Evolutionary conservation across 164 flowering plant species (phyloP).

Genomic region (Chloranthus sessilifolius): DNA sequence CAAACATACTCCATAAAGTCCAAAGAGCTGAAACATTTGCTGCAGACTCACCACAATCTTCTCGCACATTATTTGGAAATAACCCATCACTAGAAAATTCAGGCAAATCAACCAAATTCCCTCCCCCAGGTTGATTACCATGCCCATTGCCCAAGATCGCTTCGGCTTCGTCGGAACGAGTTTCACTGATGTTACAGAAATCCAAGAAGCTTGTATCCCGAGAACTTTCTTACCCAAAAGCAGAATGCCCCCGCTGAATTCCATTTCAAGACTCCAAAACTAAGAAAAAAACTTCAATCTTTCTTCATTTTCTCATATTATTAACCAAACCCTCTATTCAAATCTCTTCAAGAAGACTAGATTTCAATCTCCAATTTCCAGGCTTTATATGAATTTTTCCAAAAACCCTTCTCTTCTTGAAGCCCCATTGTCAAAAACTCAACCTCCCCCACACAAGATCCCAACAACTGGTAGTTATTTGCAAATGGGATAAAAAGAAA

Average conservation of each 20-base stretch:
- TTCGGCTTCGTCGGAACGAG: conserved; percentile 23
- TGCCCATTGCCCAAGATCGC: not conserved
- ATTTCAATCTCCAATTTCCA: too few relatives aligned
- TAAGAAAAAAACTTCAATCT: not conserved
- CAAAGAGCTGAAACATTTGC: too few relatives aligned
- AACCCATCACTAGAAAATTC: conserved; percentile 15
- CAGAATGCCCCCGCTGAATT: conserved; percentile 8
- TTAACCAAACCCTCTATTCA: too few relatives aligned
- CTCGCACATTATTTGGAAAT: not conserved
- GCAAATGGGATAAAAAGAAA: too few relatives aligned
- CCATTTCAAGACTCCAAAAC: conserved; percentile 17
- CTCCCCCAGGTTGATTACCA: not conserved
- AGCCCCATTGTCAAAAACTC: too few relatives aligned
- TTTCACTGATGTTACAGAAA: conserved; percentile 38
- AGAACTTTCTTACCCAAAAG: conserved; percentile 12
- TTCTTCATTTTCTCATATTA: not conserved
- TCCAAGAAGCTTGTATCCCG: conserved; percentile 12
- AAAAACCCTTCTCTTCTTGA: too few relatives aligned
- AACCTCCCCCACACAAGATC: too few relatives aligned
- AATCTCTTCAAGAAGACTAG: too few relatives aligned
- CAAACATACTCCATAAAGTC: too few relatives aligned
- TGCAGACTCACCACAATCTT: not conserved
- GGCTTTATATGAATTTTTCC: too few relatives aligned
- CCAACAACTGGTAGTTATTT: too few relatives aligned
- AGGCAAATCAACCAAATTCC: not conserved